A percentile compares a stretch with the other conserved stretches of the same genome.
Conservation (phyloP, 441 rosid genomes). For the Erysimum pusillum region DNA sequence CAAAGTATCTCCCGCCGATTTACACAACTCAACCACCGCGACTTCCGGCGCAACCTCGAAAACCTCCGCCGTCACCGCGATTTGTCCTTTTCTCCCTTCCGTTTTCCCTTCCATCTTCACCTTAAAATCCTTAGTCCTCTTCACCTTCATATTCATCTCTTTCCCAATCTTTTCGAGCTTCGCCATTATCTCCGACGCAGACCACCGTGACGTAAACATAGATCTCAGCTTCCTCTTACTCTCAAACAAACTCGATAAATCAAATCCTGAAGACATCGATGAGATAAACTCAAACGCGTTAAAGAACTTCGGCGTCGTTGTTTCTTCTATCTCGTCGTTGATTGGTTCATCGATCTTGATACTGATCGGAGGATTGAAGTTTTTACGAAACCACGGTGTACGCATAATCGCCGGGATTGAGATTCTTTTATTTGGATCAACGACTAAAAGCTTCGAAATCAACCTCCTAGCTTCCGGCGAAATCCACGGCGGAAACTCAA, state of each 20-base stretch:
- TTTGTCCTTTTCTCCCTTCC: slow-evolving; percentile 92
- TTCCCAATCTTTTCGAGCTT: slow-evolving; percentile 64
- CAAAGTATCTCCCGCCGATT: slow-evolving; percentile 82
- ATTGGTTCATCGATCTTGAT: slow-evolving; percentile 47
- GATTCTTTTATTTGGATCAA: slow-evolving; percentile 67
- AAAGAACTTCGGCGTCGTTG: slow-evolving; percentile 79
- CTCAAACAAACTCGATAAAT: slow-evolving; percentile 74
- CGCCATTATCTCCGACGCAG: slow-evolving; percentile 60
- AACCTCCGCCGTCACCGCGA: slow-evolving; percentile 80
- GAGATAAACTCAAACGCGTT: slow-evolving; percentile 89
- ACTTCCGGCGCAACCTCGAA: slow-evolving; percentile 89
- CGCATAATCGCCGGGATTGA: slow-evolving; percentile 68
- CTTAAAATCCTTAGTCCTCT: slow-evolving; percentile 64
- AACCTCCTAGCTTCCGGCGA: slow-evolving; percentile 66
- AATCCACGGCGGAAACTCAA: slow-evolving; percentile 78
- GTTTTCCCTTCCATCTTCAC: slow-evolving; percentile 58
- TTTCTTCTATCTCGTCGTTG: neutral
- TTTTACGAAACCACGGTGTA: slow-evolving; percentile 70
- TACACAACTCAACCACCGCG: slow-evolving; percentile 76
- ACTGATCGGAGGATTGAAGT: slow-evolving; percentile 47
- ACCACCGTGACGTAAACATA: slow-evolving; percentile 70
- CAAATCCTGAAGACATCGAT: slow-evolving; percentile 87
- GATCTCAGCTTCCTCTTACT: slow-evolving; percentile 61
- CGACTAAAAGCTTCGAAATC: slow-evolving; percentile 63
- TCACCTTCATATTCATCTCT: slow-evolving; percentile 60